These are phyloP conservation scores for Telopea speciosissima DNA, from an alignment of 177 flowering plant species.

Conservation along the genomic window DNA sequence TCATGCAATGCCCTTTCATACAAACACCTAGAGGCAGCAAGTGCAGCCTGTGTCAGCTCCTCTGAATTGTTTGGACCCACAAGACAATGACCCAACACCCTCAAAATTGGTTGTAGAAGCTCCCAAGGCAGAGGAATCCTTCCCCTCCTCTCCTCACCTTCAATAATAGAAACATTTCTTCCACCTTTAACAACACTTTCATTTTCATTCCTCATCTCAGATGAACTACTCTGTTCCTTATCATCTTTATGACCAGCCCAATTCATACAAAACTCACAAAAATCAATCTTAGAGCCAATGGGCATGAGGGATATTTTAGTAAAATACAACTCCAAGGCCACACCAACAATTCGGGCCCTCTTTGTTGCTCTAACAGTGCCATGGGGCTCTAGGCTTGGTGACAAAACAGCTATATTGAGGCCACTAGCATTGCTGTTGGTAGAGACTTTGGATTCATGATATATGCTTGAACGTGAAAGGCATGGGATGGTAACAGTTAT, in stretches of 20 bases:
- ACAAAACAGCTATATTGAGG: conserved; percentile 49
- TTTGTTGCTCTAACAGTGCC: conserved; percentile 68
- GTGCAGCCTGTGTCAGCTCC: conserved; percentile 44
- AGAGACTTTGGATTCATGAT: conserved; percentile 49
- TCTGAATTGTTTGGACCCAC: conserved; percentile 37
- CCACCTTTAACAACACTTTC: neutral
- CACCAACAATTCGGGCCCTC: conserved; percentile 78
- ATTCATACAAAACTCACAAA: conserved; percentile 48
- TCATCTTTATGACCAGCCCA: conserved; percentile 89
- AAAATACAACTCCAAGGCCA: conserved; percentile 65
- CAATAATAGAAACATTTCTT: neutral
- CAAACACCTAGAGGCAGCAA: conserved; percentile 41
- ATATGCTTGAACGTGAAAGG: conserved; percentile 60
- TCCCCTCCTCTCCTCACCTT: conserved; percentile 22
- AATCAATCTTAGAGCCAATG: conserved; percentile 55
- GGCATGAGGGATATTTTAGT: conserved; percentile 59
- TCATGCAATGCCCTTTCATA: conserved; percentile 65
- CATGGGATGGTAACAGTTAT: conserved; percentile 58
- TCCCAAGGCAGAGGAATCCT: conserved; percentile 81
- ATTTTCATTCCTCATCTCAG: conserved; percentile 13
- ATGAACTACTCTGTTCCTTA: too few species aligned
- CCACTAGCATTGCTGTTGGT: conserved; percentile 32
- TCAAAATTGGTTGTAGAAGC: conserved; percentile 68
- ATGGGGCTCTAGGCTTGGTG: conserved; percentile 68
- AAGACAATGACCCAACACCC: conserved; percentile 79